Percentiles rank a stretch among this genome's conserved stretches.
Evolutionary conservation across 192 early-diverging fungal species (phyloP).

Genomic region (Haplosporangium gracile): DNA sequence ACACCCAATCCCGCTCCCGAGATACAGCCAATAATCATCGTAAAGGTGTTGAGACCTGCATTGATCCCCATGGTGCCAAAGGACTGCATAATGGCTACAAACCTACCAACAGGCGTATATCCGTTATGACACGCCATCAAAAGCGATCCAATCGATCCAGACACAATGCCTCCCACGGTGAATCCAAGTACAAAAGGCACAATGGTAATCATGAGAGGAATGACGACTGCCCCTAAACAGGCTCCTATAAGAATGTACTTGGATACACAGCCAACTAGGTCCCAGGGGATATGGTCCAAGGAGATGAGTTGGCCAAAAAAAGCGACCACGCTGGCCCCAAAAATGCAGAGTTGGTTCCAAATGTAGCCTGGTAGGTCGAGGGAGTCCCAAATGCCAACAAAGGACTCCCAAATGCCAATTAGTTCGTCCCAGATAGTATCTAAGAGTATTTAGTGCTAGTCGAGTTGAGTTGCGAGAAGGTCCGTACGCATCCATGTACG

Average conservation of each 20-base stretch:
- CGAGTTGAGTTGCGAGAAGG: too few species aligned
- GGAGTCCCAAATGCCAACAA: too few species aligned
- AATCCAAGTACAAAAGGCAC: slow-evolving; percentile 4
- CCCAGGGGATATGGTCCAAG: too few species aligned
- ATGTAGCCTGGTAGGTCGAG: too few species aligned
- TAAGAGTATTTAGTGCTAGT: too few species aligned
- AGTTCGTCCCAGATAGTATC: too few species aligned
- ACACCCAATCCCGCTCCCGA: slow-evolving; percentile 2
- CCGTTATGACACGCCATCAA: slow-evolving; percentile 16
- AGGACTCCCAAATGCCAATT: too few species aligned
- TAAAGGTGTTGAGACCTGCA: background rate
- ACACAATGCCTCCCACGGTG: background rate
- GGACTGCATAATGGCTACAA: slow-evolving; percentile 21
- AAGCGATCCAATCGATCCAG: background rate
- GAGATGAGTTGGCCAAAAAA: too few species aligned
- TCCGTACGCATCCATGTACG: too few species aligned
- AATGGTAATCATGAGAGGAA: background rate
- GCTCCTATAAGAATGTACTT: slow-evolving; percentile 14
- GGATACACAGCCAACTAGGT: background rate
- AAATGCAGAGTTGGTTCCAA: too few species aligned
- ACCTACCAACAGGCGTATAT: slow-evolving; percentile 5
- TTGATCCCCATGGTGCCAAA: slow-evolving; percentile 14
- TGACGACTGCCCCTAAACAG: background rate
- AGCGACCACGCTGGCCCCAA: too few species aligned
- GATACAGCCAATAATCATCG: background rate